Evolutionary conservation across 176 grass and related monocot genomes (phyloP).

Genomic region (Carex parvula): DNA sequence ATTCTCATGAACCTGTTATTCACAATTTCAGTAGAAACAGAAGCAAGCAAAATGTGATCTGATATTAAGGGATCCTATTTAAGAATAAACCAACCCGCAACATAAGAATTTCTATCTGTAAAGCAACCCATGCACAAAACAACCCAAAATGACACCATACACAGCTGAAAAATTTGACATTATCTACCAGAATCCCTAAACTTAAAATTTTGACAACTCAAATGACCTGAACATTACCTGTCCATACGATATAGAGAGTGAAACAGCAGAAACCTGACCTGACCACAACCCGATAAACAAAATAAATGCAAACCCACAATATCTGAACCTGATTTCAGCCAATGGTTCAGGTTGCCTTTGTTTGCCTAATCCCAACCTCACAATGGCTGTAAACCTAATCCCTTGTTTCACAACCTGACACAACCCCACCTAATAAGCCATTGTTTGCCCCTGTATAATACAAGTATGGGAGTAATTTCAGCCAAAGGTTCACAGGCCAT

Average conservation of each 20-base stretch:
- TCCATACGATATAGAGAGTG: background rate
- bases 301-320: background rate
- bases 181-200: background rate
- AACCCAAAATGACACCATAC: background rate
- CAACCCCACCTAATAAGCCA: background rate
- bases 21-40: background rate
- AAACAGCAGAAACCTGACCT: background rate
- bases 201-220: background rate
- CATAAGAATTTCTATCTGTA: background rate
- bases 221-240: no score
- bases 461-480: background rate
- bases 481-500: background rate
- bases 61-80: background rate
- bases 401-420: background rate
- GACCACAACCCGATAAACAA: background rate
- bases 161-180: background rate
- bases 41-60: background rate
- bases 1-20: constrained; percentile 55
- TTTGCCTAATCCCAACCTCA: background rate
- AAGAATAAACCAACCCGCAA: background rate
- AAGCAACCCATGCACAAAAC: background rate
- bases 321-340: background rate
- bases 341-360: no score
- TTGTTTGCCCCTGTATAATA: background rate
- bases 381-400: no score